Percentiles rank a stretch among this genome's conserved stretches.
These are phyloP conservation scores for Kurtzmaniella fragi DNA, from an alignment of 805 yeast genomes.

Conservation along the genomic window DNA sequence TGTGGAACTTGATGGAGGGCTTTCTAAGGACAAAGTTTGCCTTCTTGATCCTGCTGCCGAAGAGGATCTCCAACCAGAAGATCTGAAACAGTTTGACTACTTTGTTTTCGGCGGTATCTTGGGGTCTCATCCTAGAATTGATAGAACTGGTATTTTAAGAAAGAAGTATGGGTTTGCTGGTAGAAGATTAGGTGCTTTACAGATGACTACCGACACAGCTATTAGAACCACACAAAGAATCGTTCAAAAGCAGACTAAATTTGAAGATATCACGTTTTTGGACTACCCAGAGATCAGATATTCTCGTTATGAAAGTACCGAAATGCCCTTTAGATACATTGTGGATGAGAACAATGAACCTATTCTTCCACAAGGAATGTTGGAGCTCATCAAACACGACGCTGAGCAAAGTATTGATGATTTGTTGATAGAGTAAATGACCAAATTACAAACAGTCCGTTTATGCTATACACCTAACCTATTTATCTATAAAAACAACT, in stretches of 20 bases:
- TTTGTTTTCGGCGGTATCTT: conserved; percentile 95
- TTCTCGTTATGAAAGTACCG: conserved; percentile 85
- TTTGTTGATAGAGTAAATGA: conserved; percentile 34
- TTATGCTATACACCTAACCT: not conserved
- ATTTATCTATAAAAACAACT: no score
- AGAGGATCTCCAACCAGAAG: conserved; percentile 68
- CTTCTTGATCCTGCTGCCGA: conserved; percentile 86
- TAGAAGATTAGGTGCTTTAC: conserved; percentile 79
- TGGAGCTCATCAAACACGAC: conserved; percentile 77
- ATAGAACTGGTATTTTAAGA: conserved; percentile 87
- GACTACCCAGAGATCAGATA: conserved; percentile 94
- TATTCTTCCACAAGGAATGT: conserved; percentile 88
- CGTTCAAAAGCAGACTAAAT: conserved; percentile 48
- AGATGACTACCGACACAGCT: conserved; percentile 98
- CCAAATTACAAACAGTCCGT: no score
- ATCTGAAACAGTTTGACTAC: conserved; percentile 64
- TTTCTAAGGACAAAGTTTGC: conserved; percentile 55
- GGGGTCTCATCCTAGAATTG: conserved; percentile 91
- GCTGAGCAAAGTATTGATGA: conserved; percentile 80
- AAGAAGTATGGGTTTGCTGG: conserved; percentile 79
- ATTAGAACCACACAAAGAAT: conserved; percentile 85
- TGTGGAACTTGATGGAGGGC: conserved; percentile 44
- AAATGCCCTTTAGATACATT: conserved; percentile 95
- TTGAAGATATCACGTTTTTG: conserved; percentile 75
- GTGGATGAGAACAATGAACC: conserved; percentile 62